Conservation (phyloP, 2,329 filamentous ascomycete species). For the Daldinia sp. region DNA sequence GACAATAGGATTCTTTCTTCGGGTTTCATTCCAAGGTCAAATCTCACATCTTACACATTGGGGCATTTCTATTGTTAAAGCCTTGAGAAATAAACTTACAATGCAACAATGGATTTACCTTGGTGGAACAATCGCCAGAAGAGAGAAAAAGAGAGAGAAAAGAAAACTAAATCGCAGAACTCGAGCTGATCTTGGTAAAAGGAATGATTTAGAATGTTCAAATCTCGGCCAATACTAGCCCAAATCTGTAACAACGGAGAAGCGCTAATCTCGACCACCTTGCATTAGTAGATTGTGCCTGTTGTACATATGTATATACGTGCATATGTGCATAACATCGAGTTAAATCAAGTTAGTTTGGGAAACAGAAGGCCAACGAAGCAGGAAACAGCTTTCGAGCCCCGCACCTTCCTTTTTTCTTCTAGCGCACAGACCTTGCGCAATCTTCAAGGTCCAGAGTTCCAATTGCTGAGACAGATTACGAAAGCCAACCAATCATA, state of each 20-base stretch:
- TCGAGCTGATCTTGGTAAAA: conserved; percentile 4
- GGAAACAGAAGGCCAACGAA: neutral
- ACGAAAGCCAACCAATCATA: conserved; percentile 14
- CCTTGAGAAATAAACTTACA: neutral
- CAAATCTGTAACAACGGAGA: conserved; percentile 27
- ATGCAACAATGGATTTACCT: neutral
- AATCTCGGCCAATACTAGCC: conserved; percentile 17
- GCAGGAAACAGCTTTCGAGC: neutral
- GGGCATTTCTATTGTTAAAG: neutral
- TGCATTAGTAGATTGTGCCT: conserved; percentile 25
- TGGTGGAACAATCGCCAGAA: neutral
- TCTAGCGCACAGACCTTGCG: conserved; percentile 9
- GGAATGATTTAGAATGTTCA: conserved; percentile 2
- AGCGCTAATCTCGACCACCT: conserved; percentile 30
- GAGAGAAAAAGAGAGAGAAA: too few relatives aligned
- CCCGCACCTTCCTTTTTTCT: conserved; percentile 10
- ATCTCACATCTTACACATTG: neutral
- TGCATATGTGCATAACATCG: conserved; percentile 2
- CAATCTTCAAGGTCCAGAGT: conserved; percentile 15
- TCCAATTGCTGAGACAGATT: neutral
- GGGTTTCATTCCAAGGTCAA: neutral
- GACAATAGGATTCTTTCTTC: too few relatives aligned
- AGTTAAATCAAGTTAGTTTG: neutral
- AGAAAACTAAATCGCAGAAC: too few relatives aligned
- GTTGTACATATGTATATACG: neutral